phyloP scores from a whole-genome alignment of 768 basidiomycete species.

The Holtermanniella nyarrowii region DNA sequence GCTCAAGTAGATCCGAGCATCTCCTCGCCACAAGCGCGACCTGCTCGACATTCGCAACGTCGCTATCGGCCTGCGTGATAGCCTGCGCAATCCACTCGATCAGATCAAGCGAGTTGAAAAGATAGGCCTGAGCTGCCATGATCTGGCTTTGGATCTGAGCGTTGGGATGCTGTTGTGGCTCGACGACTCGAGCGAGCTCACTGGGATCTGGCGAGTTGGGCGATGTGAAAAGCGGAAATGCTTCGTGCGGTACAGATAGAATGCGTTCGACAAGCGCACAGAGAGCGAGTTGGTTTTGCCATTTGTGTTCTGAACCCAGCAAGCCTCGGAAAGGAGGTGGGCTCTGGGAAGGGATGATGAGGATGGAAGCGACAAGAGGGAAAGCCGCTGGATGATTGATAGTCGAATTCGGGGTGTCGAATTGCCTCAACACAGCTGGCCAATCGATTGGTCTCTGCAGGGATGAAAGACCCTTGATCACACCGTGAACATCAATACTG shows the following conservation, averaged over 20 bases:
- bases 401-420: conserved; percentile 72
- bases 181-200: conserved; percentile 23
- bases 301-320: conserved; percentile 43
- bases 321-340: conserved; percentile 44
- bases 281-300: conserved; percentile 78
- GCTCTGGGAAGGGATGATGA: conserved; percentile 70
- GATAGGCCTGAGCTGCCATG: conserved; percentile 77
- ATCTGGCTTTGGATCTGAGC: conserved; percentile 75
- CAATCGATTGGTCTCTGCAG: conserved; percentile 53
- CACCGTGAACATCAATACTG: conserved; percentile 32
- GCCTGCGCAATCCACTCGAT: conserved; percentile 73
- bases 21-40: conserved; percentile 55
- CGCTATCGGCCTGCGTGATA: conserved; percentile 35
- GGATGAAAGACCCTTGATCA: conserved; percentile 30
- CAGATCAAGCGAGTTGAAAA: conserved; percentile 89
- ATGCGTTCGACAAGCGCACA: conserved; percentile 78
- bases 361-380: conserved; percentile 77
- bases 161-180: conserved; percentile 21
- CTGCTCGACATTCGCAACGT: conserved; percentile 44
- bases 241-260: conserved; percentile 76
- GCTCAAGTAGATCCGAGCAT: conserved; percentile 85
- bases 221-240: conserved; percentile 82
- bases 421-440: conserved; percentile 70
- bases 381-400: conserved; percentile 82
- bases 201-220: conserved; percentile 43